phyloP scores from a whole-genome alignment of 1,284 basidiomycete genomes.

The Hemileia vastatrix region DNA sequence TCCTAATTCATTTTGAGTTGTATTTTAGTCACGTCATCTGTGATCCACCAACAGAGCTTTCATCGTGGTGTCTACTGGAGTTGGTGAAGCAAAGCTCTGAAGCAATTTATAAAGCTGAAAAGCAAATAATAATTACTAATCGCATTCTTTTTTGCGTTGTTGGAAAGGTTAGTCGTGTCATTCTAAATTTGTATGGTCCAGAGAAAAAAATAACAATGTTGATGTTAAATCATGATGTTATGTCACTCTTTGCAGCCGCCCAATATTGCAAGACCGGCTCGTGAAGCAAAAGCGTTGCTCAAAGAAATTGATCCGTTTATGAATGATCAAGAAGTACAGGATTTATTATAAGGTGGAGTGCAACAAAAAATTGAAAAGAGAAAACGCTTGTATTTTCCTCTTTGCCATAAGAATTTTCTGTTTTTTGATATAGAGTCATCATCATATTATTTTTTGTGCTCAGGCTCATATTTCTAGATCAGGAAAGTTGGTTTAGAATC shows the following conservation, averaged over 20 bases:
- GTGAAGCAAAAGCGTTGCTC: slow-evolving; percentile 71
- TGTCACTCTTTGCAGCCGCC: slow-evolving; percentile 47
- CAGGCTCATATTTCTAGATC: too few species aligned
- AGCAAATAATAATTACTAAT: background rate
- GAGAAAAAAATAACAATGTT: background rate
- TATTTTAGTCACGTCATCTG: slow-evolving; percentile 11
- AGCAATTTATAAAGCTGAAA: background rate
- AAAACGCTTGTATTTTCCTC: too few species aligned
- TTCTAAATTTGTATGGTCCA: background rate
- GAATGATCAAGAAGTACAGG: too few species aligned
- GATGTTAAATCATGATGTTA: background rate
- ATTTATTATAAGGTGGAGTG: too few species aligned
- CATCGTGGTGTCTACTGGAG: slow-evolving; percentile 13
- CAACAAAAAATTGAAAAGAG: too few species aligned
- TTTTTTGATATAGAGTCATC: too few species aligned
- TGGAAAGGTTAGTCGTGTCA: background rate
- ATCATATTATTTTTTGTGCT: too few species aligned
- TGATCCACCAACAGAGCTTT: slow-evolving; percentile 15
- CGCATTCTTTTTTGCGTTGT: too few species aligned
- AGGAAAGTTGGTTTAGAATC: too few species aligned
- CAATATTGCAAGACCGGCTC: slow-evolving; percentile 66
- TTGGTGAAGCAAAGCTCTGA: slow-evolving; percentile 2
- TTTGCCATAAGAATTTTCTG: too few species aligned
- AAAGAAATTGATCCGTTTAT: too few species aligned
- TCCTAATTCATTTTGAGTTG: background rate